Conservation (phyloP, 129 eudicot species). For the Flaveria robusta region DNA sequence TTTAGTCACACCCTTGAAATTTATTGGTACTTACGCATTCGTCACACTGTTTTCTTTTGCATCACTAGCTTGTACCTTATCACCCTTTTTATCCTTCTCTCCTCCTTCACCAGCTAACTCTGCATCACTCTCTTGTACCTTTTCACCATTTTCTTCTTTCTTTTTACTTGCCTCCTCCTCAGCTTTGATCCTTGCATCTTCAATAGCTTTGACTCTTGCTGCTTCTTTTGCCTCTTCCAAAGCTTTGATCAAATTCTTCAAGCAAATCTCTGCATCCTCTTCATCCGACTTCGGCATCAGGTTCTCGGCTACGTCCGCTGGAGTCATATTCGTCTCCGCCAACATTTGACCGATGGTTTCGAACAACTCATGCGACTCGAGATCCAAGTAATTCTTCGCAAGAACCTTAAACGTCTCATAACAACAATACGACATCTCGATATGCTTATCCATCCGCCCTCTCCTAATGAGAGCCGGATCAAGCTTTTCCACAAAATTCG, state of each 20-base stretch:
- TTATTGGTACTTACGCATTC: too few species aligned
- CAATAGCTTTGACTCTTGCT: constrained; percentile 42
- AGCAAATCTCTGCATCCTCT: constrained; percentile 43
- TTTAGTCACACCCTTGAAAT: too few species aligned
- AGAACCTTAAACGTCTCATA: constrained; percentile 40
- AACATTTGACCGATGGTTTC: constrained; percentile 18
- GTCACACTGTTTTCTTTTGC: too few species aligned
- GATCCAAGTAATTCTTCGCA: constrained; percentile 35
- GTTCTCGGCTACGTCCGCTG: constrained; percentile 66
- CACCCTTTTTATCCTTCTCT: too few species aligned
- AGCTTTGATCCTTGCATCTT: constrained; percentile 42
- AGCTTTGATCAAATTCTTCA: constrained; percentile 43
- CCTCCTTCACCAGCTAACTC: too few species aligned
- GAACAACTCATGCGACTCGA: constrained; percentile 37
- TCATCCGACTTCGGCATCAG: constrained; percentile 53
- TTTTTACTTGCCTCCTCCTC: constrained; percentile 25
- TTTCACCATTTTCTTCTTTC: constrained; percentile 10
- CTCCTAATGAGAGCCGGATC: constrained; percentile 42
- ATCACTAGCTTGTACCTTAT: too few species aligned
- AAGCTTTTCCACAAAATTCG: constrained; percentile 49
- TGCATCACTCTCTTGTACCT: constrained; percentile 19
- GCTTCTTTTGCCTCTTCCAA: constrained; percentile 50
- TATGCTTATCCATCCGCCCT: constrained; percentile 46
- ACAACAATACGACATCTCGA: constrained; percentile 37
- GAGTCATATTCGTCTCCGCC: constrained; percentile 46